Percentiles rank a stretch among this genome's conserved stretches.
phyloP scores from a whole-genome alignment of 768 basidiomycete species.

The Boletus subcaerulescens region DNA sequence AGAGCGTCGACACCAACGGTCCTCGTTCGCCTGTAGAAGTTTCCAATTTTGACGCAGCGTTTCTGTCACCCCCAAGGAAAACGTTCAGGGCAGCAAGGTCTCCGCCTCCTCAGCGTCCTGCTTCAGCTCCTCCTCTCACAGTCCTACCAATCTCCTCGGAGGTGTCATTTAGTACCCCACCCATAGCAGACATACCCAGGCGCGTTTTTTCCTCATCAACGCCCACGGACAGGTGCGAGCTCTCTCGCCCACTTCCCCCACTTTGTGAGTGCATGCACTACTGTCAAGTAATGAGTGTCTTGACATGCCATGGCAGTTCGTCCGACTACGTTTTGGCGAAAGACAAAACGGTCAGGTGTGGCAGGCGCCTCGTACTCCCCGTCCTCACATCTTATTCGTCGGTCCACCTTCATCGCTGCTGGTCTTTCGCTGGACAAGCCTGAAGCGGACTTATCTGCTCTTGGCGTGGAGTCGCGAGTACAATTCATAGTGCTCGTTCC shows the following conservation, averaged over 20 bases:
- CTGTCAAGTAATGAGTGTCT: background rate
- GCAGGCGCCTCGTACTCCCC: slow-evolving; percentile 71
- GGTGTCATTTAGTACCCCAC: background rate
- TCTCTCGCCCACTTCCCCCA: slow-evolving; percentile 60
- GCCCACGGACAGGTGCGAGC: slow-evolving; percentile 33
- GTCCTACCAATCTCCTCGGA: background rate
- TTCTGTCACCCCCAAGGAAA: slow-evolving; percentile 29
- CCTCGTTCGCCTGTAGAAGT: slow-evolving; percentile 28
- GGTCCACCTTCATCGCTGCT: slow-evolving; percentile 76
- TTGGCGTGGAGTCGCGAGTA: slow-evolving; percentile 59
- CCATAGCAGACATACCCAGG: slow-evolving; percentile 8
- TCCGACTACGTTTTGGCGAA: slow-evolving; percentile 81
- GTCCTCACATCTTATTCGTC: slow-evolving; percentile 67
- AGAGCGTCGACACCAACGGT: slow-evolving; percentile 22
- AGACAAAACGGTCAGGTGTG: slow-evolving; percentile 68
- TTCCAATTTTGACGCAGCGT: slow-evolving; percentile 9
- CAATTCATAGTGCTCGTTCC: slow-evolving; percentile 39
- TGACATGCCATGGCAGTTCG: slow-evolving; percentile 48
- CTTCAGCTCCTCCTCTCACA: slow-evolving; percentile 25
- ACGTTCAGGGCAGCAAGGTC: slow-evolving; percentile 24
- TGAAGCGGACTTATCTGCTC: slow-evolving; percentile 54
- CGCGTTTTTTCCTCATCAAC: slow-evolving; percentile 16
- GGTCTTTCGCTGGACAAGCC: slow-evolving; percentile 68
- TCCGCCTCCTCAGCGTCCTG: slow-evolving; percentile 11
- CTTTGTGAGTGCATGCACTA: slow-evolving; percentile 46